Percentiles rank a stretch among this genome's conserved stretches.
These are phyloP conservation scores for Cucurbita argyrosperma DNA, from an alignment of 306 rosid species.

Conservation along the genomic window DNA sequence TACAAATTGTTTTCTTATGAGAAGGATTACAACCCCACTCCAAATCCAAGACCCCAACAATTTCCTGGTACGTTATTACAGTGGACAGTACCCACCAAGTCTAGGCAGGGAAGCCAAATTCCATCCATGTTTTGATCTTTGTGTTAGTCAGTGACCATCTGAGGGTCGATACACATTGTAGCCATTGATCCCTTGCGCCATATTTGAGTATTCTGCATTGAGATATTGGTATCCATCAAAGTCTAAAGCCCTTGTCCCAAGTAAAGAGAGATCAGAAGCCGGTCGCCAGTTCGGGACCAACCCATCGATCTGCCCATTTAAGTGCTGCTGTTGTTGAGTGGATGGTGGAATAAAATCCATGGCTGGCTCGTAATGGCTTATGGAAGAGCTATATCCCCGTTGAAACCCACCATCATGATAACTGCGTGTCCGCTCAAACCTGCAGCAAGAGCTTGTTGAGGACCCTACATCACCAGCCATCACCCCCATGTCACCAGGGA, in stretches of 20 bases:
- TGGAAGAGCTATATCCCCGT: slow-evolving; percentile 32
- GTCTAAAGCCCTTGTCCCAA: slow-evolving; percentile 43
- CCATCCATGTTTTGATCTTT: slow-evolving; percentile 17
- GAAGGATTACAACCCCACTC: slow-evolving; percentile 63
- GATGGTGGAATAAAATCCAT: slow-evolving; percentile 45
- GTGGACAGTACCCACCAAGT: slow-evolving; percentile 26
- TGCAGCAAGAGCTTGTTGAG: slow-evolving; percentile 63
- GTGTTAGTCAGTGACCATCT: slow-evolving; percentile 36
- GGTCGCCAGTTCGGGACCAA: slow-evolving; percentile 54
- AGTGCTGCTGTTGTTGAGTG: slow-evolving; percentile 32
- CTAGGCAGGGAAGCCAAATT: slow-evolving; percentile 6
- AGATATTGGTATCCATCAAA: slow-evolving; percentile 47
- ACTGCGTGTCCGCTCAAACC: slow-evolving; percentile 77
- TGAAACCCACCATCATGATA: slow-evolving; percentile 53
- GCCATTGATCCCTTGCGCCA: slow-evolving; percentile 53
- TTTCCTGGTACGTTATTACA: slow-evolving; percentile 64
- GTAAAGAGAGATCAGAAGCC: slow-evolving; percentile 41
- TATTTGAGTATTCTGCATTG: slow-evolving; percentile 50
- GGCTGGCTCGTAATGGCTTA: slow-evolving; percentile 35
- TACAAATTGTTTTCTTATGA: slow-evolving; percentile 62
- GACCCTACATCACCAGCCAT: slow-evolving; percentile 42
- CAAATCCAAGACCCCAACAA: slow-evolving; percentile 52
- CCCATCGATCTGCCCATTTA: slow-evolving; percentile 71
- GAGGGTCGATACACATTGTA: slow-evolving; percentile 78
- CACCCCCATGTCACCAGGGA: slow-evolving; percentile 54